Evolutionary conservation across 1,284 basidiomycete genomes (phyloP), one percentile per base, ranked within the genome.

Genomic region (Cutaneotrichosporon sp.): DNA sequence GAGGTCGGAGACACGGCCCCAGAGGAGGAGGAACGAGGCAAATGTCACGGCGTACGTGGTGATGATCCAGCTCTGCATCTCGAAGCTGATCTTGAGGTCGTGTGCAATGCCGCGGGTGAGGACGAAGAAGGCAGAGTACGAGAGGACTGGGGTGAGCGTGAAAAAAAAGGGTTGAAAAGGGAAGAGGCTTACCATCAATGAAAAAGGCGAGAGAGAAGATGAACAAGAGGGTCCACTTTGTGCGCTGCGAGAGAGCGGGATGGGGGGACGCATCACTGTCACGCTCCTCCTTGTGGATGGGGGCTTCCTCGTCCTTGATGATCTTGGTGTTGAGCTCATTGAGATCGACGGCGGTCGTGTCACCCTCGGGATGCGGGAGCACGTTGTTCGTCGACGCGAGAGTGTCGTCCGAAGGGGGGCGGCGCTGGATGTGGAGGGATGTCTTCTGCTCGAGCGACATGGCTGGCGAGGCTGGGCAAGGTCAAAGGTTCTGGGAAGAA

Each of bases 1-100:
- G 13, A 76, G 62, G 58, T 78, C 76, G 13, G 70, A 55, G 0
- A 76, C 68, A 22, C 74, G 68, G 9, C 76, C 76, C 69, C 71
- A 75, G 63, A 73, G 64, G 22, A 75, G 65, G 11, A 73, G 66
- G 64, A 74, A 74, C 1, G 73, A 63, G 0, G 76, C 69, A 46
- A 79, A 79, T 0, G 76, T 75, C 18, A 78, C 70, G 0, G 70
- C 61, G 62, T 77, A 79, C 2, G 70, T 59, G 6, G 69, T 75
- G 62, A 67, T 67, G 33, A 64, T 53, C 65, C 65, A 67, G 14
- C 54, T 53, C 51, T 66, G 60, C 45, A 66, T 59, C 18, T 29
- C 46, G 50, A 66, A 62, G 16, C 34, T 1, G 34, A 72, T 58
- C 20, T 60, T 16, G 18, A 67, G 57, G 57, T 69, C 64, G 4